Percentiles rank a stretch among this genome's conserved stretches.
These are phyloP conservation scores for Boletus smithii DNA, from an alignment of 1,284 basidiomycete genomes.

Conservation along the genomic window DNA sequence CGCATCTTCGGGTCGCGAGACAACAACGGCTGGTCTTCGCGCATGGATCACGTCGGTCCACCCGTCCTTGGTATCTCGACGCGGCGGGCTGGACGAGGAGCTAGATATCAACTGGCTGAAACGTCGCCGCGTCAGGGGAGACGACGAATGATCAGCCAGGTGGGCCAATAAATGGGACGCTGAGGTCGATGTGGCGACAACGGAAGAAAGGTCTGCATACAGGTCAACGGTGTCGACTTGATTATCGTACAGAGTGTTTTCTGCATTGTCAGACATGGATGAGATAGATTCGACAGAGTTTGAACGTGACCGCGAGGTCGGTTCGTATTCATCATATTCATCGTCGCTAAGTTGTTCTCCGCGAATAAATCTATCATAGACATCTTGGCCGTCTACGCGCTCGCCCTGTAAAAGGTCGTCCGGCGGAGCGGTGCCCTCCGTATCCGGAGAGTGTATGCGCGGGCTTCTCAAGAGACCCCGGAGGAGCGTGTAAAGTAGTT, in stretches of 20 bases:
- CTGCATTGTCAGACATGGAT: constrained; percentile 31
- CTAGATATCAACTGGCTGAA: constrained; percentile 38
- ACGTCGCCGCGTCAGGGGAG: constrained; percentile 46
- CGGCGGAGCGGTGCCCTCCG: background rate
- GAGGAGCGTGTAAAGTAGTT: constrained; percentile 33
- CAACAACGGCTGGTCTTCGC: constrained; percentile 18
- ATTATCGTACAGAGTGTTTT: constrained; percentile 22
- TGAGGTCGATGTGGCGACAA: constrained; percentile 29
- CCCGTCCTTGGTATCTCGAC: constrained; percentile 16
- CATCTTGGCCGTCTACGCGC: constrained; percentile 28
- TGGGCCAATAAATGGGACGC: constrained; percentile 51
- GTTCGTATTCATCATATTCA: constrained; percentile 51
- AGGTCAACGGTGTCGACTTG: constrained; percentile 39
- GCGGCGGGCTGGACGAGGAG: constrained; percentile 2
- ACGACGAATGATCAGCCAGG: constrained; percentile 39
- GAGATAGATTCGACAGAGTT: constrained; percentile 25
- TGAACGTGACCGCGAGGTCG: constrained; percentile 20
- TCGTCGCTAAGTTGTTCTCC: constrained; percentile 61
- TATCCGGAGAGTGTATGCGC: constrained; percentile 5
- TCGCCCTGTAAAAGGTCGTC: constrained; percentile 7
- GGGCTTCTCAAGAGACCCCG: constrained; percentile 25
- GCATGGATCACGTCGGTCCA: constrained; percentile 26
- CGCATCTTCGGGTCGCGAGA: constrained; percentile 20
- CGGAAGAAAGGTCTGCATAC: constrained; percentile 44
- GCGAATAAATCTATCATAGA: constrained; percentile 57